A percentile compares a stretch with the other conserved stretches of the same genome.
Conservation (phyloP, 2,329 filamentous ascomycete genomes). For the Aspergillus sp. region DNA sequence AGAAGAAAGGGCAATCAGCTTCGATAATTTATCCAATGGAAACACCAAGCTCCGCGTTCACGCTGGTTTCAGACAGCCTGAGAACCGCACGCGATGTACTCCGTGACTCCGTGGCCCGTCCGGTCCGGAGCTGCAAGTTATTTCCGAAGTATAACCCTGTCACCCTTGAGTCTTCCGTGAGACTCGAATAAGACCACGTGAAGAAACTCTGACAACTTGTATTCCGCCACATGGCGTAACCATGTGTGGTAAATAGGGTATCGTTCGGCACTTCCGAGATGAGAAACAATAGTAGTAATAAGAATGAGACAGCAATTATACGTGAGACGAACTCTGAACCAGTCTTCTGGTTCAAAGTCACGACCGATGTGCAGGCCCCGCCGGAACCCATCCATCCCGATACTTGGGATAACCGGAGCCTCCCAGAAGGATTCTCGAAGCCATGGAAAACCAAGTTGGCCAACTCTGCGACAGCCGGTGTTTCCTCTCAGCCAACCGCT, state of each 20-base stretch:
- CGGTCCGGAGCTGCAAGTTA: neutral
- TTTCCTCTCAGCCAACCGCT: slow-evolving; percentile 14
- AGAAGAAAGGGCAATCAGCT: neutral
- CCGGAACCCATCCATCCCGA: neutral
- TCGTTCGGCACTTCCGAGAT: no score
- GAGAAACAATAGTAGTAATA: no score
- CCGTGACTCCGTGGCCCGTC: neutral
- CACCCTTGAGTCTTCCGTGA: neutral
- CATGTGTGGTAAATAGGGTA: no score
- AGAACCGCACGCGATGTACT: neutral
- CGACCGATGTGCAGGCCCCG: neutral
- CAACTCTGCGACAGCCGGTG: slow-evolving; percentile 18
- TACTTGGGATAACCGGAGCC: neutral
- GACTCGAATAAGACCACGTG: no score
- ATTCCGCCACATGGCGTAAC: no score
- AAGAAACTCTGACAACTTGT: no score
- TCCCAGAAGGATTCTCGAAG: slow-evolving; percentile 17
- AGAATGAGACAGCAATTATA: no score
- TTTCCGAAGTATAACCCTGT: slow-evolving; percentile 13
- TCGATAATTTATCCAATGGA: neutral
- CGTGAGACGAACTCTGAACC: neutral
- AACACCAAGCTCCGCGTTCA: neutral
- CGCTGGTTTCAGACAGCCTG: neutral
- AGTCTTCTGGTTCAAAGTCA: neutral
- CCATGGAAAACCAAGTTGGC: slow-evolving; percentile 5